Conservation (phyloP, 2,329 filamentous ascomycete species). For the Neopestalotiopsis sp. region DNA sequence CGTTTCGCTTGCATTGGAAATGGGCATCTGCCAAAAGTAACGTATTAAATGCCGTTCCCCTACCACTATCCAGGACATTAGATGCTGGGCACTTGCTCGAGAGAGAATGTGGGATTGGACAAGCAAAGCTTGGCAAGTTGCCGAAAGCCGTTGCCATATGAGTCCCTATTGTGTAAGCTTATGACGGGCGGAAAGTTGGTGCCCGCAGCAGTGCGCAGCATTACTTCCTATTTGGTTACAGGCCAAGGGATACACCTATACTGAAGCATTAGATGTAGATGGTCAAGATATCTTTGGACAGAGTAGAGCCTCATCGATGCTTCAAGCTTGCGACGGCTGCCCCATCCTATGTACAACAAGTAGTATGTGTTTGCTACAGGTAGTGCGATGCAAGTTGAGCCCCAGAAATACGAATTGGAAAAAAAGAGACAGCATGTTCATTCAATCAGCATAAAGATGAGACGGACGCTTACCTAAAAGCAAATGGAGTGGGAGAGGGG, state of each 20-base stretch:
- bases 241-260: background rate
- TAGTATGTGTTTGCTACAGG: background rate
- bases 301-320: too few relatives aligned
- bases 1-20: background rate
- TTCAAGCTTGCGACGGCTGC: too few relatives aligned
- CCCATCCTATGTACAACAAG: background rate
- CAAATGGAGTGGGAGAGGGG: background rate
- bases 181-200: background rate
- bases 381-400: background rate
- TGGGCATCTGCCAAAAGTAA: background rate
- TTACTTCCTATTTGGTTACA: background rate
- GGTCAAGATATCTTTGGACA: too few relatives aligned
- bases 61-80: background rate
- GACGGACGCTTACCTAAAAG: constrained; percentile 1
- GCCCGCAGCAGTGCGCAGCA: background rate
- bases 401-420: background rate
- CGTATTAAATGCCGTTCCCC: background rate
- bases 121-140: constrained; percentile 9
- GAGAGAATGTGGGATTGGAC: constrained; percentile 6
- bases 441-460: constrained; percentile 7
- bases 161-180: constrained; percentile 1
- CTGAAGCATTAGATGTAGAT: too few relatives aligned
- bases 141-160: constrained; percentile 6
- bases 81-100: constrained; percentile 1
- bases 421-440: constrained; percentile 4